Evolutionary conservation across 148 eudicot genomes (phyloP), one percentile per base, ranked within the genome.

Genomic region (Chenopodium album): DNA sequence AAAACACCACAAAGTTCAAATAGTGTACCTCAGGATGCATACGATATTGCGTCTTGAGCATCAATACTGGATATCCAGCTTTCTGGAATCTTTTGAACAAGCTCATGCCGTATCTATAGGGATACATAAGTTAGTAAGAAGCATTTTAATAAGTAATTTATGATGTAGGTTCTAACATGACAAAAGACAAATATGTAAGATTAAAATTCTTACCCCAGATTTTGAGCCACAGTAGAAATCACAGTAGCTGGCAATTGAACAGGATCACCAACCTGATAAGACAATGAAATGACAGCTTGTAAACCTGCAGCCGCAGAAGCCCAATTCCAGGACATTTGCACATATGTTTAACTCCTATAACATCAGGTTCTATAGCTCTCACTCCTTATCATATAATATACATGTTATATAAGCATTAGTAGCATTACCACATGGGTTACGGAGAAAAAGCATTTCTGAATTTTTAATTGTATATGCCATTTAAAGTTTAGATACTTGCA

Each of bases 181-280:
- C 67, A 19, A 52, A 67, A 64, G 28, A 52, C 31, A 44, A 6
- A 29, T 48, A 56, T 2, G 2, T 7, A 70, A 44, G 28, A 62
- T 76, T 26, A 47, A 80, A 41, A n/a, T 69, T 29, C 50, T 78
- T 88, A 95, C 97, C 98, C 98, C 75, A 87, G 88, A 73, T 91
- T 89, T 82, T 91, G 86, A 75, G 99, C 98, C 75, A 85, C 71
- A 62, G 92, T 84, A 78, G 99, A 96, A 83, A 94, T 96, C 73
- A 96, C 98, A 79, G 99, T 96, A 78, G 99, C 99, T 79, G 99
- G 99, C 86, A 96, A 80, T 76, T 96, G 99, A 88, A 94, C 97
- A 29, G 99, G 99, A 90, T 96, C 99, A 76, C 98, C 99, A 80
- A 94, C 97, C 99, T 95, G 76, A 75, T 66, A 79, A 80, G 19